These are phyloP conservation scores for Plasmodium gonderi DNA, from an alignment of 169 alveolate genomes.

Conservation along the genomic window DNA sequence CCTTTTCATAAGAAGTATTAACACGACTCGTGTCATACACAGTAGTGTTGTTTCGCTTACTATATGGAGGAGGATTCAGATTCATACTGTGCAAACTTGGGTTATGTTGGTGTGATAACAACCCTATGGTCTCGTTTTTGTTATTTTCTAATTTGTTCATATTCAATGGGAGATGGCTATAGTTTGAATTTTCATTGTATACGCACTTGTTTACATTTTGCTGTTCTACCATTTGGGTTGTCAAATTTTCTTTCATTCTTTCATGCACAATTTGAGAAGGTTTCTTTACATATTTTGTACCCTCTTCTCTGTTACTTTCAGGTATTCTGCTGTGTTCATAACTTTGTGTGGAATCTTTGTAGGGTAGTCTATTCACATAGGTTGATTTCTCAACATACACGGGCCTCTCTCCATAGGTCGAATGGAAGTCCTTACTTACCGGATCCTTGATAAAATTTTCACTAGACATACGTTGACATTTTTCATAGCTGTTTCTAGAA, in stretches of 20 bases:
- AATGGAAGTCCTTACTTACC: background rate
- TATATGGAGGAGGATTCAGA: background rate
- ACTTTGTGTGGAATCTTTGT: background rate
- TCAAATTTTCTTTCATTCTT: too few species aligned
- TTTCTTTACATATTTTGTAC: too few species aligned
- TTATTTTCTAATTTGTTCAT: background rate
- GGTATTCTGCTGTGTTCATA: background rate
- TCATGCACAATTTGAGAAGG: too few species aligned
- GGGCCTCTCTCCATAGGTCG: background rate
- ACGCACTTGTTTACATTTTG: too few species aligned
- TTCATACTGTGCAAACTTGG: background rate
- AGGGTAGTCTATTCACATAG: background rate
- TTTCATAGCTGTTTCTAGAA: background rate
- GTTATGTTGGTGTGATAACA: background rate
- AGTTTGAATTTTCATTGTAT: background rate
- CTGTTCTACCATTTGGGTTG: too few species aligned
- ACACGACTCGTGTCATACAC: background rate
- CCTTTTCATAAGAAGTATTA: background rate
- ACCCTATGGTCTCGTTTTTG: background rate
- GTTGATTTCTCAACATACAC: background rate
- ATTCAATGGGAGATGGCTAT: background rate
- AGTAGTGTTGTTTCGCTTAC: background rate
- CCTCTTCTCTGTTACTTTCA: too few species aligned
- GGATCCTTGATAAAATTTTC: constrained; percentile 2
- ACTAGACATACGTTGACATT: background rate